phyloP scores from a whole-genome alignment of 2,329 filamentous ascomycete genomes.

The Balansia obtecta region DNA sequence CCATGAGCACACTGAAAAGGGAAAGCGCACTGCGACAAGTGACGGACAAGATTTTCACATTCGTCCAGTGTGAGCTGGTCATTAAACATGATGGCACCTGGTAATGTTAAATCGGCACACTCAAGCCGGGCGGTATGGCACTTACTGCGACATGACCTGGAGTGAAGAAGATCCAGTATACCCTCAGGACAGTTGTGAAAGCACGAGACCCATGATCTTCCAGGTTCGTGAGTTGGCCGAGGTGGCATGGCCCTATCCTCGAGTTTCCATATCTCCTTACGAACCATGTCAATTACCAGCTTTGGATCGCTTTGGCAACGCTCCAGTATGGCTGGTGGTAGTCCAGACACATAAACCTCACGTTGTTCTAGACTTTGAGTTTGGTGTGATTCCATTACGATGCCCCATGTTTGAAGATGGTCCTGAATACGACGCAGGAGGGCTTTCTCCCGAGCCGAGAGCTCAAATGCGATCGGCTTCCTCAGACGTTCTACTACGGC shows the following conservation, averaged over 20 bases:
- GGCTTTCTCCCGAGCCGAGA: conserved; percentile 45
- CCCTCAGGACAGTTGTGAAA: conserved; percentile 62
- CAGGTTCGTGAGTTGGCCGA: conserved; percentile 1
- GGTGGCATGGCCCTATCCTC: conserved; percentile 29
- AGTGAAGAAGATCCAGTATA: conserved; percentile 66
- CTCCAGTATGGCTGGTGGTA: conserved; percentile 65
- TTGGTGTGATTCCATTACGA: conserved; percentile 42
- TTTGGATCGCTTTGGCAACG: conserved; percentile 62
- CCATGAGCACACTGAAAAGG: conserved; percentile 82
- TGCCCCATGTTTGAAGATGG: conserved; percentile 63
- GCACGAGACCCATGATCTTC: conserved; percentile 41
- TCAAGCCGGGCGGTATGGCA: neutral
- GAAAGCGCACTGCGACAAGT: conserved; percentile 51
- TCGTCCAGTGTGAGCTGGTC: conserved; percentile 47
- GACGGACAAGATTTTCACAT: conserved; percentile 43
- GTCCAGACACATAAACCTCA: conserved; percentile 29
- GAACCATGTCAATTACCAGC: conserved; percentile 60
- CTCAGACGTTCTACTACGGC: conserved; percentile 27
- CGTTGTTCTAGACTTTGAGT: conserved; percentile 20
- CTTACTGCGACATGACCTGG: conserved; percentile 59
- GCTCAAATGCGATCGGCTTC: conserved; percentile 50
- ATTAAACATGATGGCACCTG: conserved; percentile 73
- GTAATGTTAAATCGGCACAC: conserved; percentile 4
- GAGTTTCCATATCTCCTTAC: conserved; percentile 59
- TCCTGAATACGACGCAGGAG: conserved; percentile 41